phyloP scores from a whole-genome alignment of 345 rosid species.

The Lumnitzera racemosa region DNA sequence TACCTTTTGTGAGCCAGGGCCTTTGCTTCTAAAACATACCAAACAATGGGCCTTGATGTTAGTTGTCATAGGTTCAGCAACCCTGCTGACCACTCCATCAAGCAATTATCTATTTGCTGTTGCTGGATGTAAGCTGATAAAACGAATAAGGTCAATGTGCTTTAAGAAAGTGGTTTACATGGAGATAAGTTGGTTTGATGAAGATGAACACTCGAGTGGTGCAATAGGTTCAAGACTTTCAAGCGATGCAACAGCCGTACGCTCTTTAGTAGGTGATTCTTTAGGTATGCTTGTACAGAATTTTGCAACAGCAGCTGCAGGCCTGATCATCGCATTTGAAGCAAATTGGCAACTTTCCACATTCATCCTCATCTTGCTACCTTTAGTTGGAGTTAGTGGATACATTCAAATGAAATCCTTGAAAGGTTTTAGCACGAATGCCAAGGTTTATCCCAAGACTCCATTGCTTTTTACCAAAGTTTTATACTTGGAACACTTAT shows the following conservation, averaged over 20 bases:
- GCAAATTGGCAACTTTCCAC: conserved; percentile 26
- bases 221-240: conserved; percentile 34
- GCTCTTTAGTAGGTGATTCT: conserved; percentile 29
- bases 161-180: conserved; percentile 31
- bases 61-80: conserved; percentile 19
- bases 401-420: conserved; percentile 22
- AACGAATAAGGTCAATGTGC: conserved; percentile 26
- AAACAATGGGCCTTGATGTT: conserved; percentile 25
- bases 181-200: conserved; percentile 42
- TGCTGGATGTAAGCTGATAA: conserved; percentile 25
- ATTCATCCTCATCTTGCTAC: conserved; percentile 19
- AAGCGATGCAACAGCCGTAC: conserved; percentile 20
- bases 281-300: conserved; percentile 25
- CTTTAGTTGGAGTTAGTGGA: conserved; percentile 21
- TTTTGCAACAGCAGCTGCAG: conserved; percentile 20
- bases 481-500: neutral
- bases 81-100: conserved; percentile 10
- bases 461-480: neutral
- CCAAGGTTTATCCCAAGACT: conserved; percentile 15
- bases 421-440: conserved; percentile 23
- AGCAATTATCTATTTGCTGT: conserved; percentile 22
- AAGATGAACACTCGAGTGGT: conserved; percentile 31
- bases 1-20: conserved; percentile 20
- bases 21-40: conserved; percentile 16
- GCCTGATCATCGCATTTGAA: conserved; percentile 26